Percentiles rank a stretch among this genome's conserved stretches.
Evolutionary conservation across 2,329 filamentous ascomycete genomes (phyloP).

Genomic region (Penicillium sp.): DNA sequence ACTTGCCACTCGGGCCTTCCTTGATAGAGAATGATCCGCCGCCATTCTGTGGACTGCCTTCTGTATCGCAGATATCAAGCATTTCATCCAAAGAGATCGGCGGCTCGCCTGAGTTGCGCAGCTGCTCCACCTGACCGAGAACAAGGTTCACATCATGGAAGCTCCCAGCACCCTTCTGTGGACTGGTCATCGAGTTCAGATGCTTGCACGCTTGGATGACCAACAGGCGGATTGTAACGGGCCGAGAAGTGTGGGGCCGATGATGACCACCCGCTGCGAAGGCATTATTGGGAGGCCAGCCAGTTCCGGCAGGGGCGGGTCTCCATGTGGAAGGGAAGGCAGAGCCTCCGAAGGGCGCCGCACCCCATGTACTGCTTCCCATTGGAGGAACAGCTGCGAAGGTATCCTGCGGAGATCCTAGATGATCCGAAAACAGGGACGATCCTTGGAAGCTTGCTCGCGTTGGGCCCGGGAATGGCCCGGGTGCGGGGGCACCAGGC

Average conservation of each 20-base stretch:
- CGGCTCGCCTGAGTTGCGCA: constrained; percentile 58
- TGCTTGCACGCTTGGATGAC: constrained; percentile 76
- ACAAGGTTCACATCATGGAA: constrained; percentile 68
- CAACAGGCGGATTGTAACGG: constrained; percentile 67
- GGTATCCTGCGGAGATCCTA: constrained; percentile 35
- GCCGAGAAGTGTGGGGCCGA: constrained; percentile 59
- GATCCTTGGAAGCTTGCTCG: constrained; percentile 44
- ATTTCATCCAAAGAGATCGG: constrained; percentile 65
- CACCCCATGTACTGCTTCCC: constrained; percentile 34
- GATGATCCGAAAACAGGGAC: constrained; percentile 44
- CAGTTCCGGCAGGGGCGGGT: constrained; percentile 40
- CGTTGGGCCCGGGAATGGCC: constrained; percentile 41
- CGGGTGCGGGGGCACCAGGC: constrained; percentile 54
- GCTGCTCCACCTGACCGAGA: constrained; percentile 62
- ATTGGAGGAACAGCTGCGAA: constrained; percentile 33
- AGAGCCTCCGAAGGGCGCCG: constrained; percentile 38
- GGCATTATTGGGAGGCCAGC: constrained; percentile 45
- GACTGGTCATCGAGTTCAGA: constrained; percentile 43
- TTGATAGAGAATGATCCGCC: constrained; percentile 80
- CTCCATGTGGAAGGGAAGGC: constrained; percentile 43
- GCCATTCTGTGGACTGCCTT: constrained; percentile 80
- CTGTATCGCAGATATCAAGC: constrained; percentile 82
- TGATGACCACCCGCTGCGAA: constrained; percentile 50
- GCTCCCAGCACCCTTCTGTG: constrained; percentile 50
- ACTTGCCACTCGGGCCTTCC: constrained; percentile 47